These are phyloP conservation scores for Verruconis gallopava DNA, from an alignment of 2,329 filamentous ascomycete genomes.

Conservation along the genomic window DNA sequence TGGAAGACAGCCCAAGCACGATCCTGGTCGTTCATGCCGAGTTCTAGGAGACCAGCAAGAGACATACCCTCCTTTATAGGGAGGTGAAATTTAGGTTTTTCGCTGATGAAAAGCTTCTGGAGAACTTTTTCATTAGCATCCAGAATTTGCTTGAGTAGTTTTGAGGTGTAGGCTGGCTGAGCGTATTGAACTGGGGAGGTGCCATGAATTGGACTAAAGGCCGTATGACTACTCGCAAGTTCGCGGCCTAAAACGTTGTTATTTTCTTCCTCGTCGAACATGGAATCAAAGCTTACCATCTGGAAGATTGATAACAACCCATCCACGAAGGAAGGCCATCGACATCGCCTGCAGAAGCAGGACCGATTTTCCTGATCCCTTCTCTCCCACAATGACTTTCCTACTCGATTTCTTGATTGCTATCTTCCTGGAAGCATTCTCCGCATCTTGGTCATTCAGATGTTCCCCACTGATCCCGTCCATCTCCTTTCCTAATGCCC, in stretches of 20 bases:
- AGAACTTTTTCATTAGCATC: slow-evolving; percentile 61
- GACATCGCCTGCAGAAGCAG: slow-evolving; percentile 72
- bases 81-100: slow-evolving; percentile 36
- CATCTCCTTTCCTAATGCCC: slow-evolving; percentile 54
- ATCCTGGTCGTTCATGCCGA: slow-evolving; percentile 61
- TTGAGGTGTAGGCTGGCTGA: slow-evolving; percentile 65
- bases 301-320: slow-evolving; percentile 80
- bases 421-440: no score
- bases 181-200: slow-evolving; percentile 46
- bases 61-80: slow-evolving; percentile 45
- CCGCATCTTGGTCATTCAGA: slow-evolving; percentile 21
- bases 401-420: slow-evolving; percentile 37
- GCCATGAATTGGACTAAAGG: slow-evolving; percentile 59
- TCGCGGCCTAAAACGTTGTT: slow-evolving; percentile 50
- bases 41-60: slow-evolving; percentile 54
- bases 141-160: slow-evolving; percentile 58
- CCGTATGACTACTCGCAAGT: slow-evolving; percentile 64
- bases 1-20: slow-evolving; percentile 69
- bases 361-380: slow-evolving; percentile 74
- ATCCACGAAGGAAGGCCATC: slow-evolving; percentile 68
- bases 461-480: slow-evolving; percentile 37
- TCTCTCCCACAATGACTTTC: slow-evolving; percentile 59
- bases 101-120: slow-evolving; percentile 35
- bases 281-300: slow-evolving; percentile 51
- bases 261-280: background rate